Conservation (phyloP, 805 yeast genomes). For the Saturnispora gosingensis region DNA sequence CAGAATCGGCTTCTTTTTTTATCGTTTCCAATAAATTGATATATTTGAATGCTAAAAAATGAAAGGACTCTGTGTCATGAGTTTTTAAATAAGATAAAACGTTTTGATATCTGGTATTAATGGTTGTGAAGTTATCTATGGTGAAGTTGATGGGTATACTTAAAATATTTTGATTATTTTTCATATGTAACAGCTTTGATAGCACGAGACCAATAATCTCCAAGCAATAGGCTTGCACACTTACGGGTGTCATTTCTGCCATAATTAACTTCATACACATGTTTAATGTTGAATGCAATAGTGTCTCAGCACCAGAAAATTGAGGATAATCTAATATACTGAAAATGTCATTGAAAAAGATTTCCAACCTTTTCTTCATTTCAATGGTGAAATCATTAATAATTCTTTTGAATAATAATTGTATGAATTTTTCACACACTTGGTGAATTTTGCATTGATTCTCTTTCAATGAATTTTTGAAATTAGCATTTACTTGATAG, state of each 20-base stretch:
- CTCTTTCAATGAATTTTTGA: not conserved
- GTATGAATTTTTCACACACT: conserved; percentile 25
- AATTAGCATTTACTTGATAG: not conserved
- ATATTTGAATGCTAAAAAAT: not conserved
- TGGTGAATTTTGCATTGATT: not conserved
- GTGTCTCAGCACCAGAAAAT: conserved; percentile 50
- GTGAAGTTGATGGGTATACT: conserved; percentile 8
- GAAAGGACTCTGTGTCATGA: not conserved
- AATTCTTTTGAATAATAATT: conserved; percentile 24
- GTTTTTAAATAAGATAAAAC: not conserved
- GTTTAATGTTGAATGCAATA: conserved; percentile 38
- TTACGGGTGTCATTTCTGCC: conserved; percentile 28
- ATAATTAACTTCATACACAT: conserved; percentile 27
- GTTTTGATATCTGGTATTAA: not conserved
- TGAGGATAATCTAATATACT: conserved; percentile 43
- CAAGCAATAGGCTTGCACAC: conserved; percentile 41
- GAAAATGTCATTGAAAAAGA: conserved; percentile 48
- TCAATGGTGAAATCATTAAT: conserved; percentile 25
- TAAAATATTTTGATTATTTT: conserved; percentile 2
- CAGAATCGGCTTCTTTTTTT: not conserved
- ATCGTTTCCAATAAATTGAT: not conserved
- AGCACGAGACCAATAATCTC: conserved; percentile 60
- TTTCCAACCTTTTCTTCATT: conserved; percentile 35
- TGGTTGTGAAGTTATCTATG: conserved; percentile 6
- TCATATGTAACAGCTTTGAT: conserved; percentile 34